Percentiles rank a stretch among this genome's conserved stretches.
These are phyloP conservation scores for Blumeriella jaapii DNA, from an alignment of 2,329 filamentous ascomycete genomes.

Conservation along the genomic window DNA sequence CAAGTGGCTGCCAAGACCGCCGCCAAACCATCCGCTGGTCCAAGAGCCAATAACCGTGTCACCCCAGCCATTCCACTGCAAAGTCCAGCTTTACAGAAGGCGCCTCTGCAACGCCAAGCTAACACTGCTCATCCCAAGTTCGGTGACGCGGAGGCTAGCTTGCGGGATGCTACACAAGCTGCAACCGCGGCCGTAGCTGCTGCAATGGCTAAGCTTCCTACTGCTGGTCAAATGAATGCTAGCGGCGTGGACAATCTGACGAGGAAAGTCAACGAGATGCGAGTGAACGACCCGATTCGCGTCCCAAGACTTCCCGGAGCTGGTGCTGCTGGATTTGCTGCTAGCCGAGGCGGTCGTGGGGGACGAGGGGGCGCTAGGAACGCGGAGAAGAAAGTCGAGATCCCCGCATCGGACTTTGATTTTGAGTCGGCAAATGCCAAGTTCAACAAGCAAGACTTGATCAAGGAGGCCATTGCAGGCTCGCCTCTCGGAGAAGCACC, in stretches of 20 bases:
- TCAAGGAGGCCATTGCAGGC: slow-evolving; percentile 81
- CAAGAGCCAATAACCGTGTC: slow-evolving; percentile 39
- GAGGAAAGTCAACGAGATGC: slow-evolving; percentile 68
- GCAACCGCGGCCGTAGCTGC: slow-evolving; percentile 69
- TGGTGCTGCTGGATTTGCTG: slow-evolving; percentile 27
- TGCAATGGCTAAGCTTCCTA: slow-evolving; percentile 61
- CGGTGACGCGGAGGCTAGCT: slow-evolving; percentile 28
- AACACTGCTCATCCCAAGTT: slow-evolving; percentile 13
- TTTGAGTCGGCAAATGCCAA: slow-evolving; percentile 80
- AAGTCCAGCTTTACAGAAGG: slow-evolving; percentile 33
- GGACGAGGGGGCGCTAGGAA: slow-evolving; percentile 29
- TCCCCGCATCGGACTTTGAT: slow-evolving; percentile 85
- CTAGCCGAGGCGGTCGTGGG: slow-evolving; percentile 32
- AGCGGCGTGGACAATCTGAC: slow-evolving; percentile 57
- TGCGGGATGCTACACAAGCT: slow-evolving; percentile 60
- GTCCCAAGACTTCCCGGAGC: slow-evolving; percentile 36
- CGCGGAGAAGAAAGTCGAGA: slow-evolving; percentile 61
- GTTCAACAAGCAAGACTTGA: slow-evolving; percentile 74
- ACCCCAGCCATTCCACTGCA: slow-evolving; percentile 55
- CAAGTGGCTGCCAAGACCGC: slow-evolving; percentile 10
- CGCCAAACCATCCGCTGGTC: slow-evolving; percentile 2
- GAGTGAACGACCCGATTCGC: slow-evolving; percentile 45
- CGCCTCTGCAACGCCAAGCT: slow-evolving; percentile 29
- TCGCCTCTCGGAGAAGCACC: slow-evolving; percentile 48
- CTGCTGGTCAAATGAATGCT: slow-evolving; percentile 25